A percentile compares a stretch with the other conserved stretches of the same genome.
Conservation (phyloP, 345 rosid genomes). For the Citrus maxima region DNA sequence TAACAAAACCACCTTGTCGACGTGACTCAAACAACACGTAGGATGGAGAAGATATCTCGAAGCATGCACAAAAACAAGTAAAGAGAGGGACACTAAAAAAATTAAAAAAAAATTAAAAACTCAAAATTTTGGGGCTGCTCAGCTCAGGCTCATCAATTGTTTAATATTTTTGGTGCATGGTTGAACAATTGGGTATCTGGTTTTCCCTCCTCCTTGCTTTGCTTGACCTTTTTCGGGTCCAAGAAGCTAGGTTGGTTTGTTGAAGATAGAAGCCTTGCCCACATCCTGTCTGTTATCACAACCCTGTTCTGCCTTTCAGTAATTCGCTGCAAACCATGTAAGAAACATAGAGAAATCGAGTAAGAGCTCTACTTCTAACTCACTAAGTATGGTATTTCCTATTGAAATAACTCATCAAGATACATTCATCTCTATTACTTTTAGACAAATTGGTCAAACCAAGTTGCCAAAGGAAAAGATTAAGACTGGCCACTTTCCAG, state of each 20-base stretch:
- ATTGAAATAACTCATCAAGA: too few species aligned
- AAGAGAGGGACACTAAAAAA: not conserved
- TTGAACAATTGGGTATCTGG: not conserved
- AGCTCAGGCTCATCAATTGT: not conserved
- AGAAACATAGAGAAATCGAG: not conserved
- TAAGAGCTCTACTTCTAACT: not conserved
- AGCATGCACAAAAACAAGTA: not conserved
- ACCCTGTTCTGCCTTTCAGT: conserved; percentile 63
- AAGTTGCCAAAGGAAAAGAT: not conserved
- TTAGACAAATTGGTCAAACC: too few species aligned
- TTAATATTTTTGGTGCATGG: not conserved
- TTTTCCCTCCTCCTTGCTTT: conserved; percentile 16
- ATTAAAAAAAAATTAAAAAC: too few species aligned
- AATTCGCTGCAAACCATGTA: conserved; percentile 35
- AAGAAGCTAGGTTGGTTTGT: conserved; percentile 83
- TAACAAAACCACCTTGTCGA: not conserved
- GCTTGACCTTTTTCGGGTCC: conserved; percentile 25
- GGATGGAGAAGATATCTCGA: not conserved
- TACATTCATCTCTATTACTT: too few species aligned
- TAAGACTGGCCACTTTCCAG: not conserved
- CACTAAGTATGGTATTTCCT: not conserved
- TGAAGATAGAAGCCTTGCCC: conserved; percentile 76
- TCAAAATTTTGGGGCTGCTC: not conserved
- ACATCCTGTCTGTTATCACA: conserved; percentile 75
- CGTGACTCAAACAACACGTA: not conserved